Base-by-base conservation (phyloP, 2,329 filamentous ascomycete species). In the Fusarium sp. region DNA sequence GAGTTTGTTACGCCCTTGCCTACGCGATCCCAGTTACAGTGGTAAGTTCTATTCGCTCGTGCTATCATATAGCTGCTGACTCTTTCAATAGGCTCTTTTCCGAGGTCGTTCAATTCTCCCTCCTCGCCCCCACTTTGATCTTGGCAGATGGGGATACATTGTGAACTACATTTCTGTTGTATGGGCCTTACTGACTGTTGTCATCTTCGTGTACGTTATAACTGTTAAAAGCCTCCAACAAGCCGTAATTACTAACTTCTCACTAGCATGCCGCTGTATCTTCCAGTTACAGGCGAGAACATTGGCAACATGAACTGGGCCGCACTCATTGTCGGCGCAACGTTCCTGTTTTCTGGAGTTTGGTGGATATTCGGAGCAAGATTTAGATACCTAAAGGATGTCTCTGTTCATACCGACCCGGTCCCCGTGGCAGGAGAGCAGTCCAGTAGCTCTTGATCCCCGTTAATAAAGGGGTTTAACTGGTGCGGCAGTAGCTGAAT, bases 291-390 rank as follows among this genome's bases (percentile, higher is more conserved):
- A 0, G 56, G 55, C 0, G 46, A 48, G 2, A 62, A 64, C 8
- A 64, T 64, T 1, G 51, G 45, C 1, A 64, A 64, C 11, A 64
- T 64, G 61, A 64, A 64, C 20, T 64, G 57, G 61, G 57, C 61
- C 2, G 8, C 56, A 9, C 28, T 48, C 6, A 57, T 64, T 6
- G 43, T 64, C 3, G 57, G 57, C 3, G 51, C 26, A 5, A 62
- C 39, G 4, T 34, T 63, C 4, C 11, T 63, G 1, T 50, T 62
- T n/a, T 55, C 56, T 2, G 50, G 48, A 14, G 8, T 28, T 10
- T 61, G 52, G 52, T 62, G 56, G 60, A 4, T 63, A 6, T 24
- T 56, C 0, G 14, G 17, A 14, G 60, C 56, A 23, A 63, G 44
- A 6, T 47, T 28, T 0, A 30, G 7, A 24, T 63, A 63, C 10